Base-by-base conservation (phyloP, 768 basidiomycete species). In the Termitomyces sp. region DNA sequence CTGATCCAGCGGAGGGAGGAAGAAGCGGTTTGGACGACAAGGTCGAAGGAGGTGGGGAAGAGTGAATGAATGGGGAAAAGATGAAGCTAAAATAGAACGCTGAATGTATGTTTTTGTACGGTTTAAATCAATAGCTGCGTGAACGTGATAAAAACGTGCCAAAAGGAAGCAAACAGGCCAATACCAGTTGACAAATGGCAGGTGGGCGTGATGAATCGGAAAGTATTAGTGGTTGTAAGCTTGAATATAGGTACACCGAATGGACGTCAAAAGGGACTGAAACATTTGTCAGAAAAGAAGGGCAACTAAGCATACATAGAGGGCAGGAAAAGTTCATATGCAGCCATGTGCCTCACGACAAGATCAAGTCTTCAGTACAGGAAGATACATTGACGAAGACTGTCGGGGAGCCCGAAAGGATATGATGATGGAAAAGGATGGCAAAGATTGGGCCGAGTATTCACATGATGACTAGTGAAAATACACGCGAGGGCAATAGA, bases 321-420 rank as follows among this genome's bases (percentile, higher is more conserved):
- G 63, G 62, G 24, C 50, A 40, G n/a, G 30, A 24, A 62, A 59
- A 58, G 58, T 57, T 63, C 59, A 64, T 63, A 60, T 54, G 43
- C 52, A 54, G 67, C 64, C 63, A 57, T 63, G 60, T 59, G 60
- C 60, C 62, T 59, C 60, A 57, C 40, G 53, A 57, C 55, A 33
- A 58, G 36, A 20, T 14, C 55, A 26, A 38, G 65, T 63, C 22
- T 40, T 52, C 26, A 52, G 52, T 41, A 52, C 35, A 24, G 75
- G 79, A 83, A 81, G 82, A 84, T 83, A 83, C 79, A 83, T 84
- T 83, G 69, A 80, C 70, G 38, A 36, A 68, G 72, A 70, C n/a
- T 67, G 59, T 65, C 66, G 69, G 67, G 64, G 62, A 63, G 65
- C 65, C 70, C 69, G 66, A 65, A 56, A 69, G 65, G 67, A 65